Evolutionary conservation across 129 eudicot genomes (phyloP), one percentile per base, ranked within the genome.

Genomic region (Centella asiatica): DNA sequence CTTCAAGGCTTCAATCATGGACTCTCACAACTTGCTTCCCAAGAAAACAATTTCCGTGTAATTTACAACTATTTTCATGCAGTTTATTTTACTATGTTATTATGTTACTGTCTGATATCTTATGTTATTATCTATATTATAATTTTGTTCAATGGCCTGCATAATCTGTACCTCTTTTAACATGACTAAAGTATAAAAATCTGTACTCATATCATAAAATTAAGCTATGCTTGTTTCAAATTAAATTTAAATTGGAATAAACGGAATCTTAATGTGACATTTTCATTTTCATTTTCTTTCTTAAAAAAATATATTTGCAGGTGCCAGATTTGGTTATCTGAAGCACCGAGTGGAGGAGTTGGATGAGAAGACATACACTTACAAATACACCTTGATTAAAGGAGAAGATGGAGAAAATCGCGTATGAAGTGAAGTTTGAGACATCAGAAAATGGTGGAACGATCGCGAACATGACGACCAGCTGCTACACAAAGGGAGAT

Each of bases 401-500:
- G 68, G 75, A 57, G 8, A 56, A 48, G n/a, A 69, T 64, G 6
- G 72, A 72, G 9, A 34, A 49, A 20, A 28, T 65, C 11, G 2
- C 44, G 17, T 65, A 56, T 46, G 53, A 55, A 19, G 57, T 45
- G 15, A 65, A 65, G 26, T 72, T 72, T 46, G 77, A 64, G 61
- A 18, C 53, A 17, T 36, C 46, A 4, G 23, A 47, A 22, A 40
- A 65, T 12, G 77, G 72, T 1, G 77, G 72, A 11, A 9, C 71
- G 13, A n/a, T 17, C n/a, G 18, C 62, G 9, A 72, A 36, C 61
- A 47, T 72, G 37, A 51, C 40, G 17, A 72, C 44, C 32, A 60
- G 64, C 44, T 65, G 37, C 34, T 67, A 26, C 13, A 34, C 67
- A 4, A 72, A 65, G 44, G 72, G 51, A 1, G 77, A 57, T 14